Conservation (phyloP, 805 yeast genomes). For the Starmerella potacharoeniae region DNA sequence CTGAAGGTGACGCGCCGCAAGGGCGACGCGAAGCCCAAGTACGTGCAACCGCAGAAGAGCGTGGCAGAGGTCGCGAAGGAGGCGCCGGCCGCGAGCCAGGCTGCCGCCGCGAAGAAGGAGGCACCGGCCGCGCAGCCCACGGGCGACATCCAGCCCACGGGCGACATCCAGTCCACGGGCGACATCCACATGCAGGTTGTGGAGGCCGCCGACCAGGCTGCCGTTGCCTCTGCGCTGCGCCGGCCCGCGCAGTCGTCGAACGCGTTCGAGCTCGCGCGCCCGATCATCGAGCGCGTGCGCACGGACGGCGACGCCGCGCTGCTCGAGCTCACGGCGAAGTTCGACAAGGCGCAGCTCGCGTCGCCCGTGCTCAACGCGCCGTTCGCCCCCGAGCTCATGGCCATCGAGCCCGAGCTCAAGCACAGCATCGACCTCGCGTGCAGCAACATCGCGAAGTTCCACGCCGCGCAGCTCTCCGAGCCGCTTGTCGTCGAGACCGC, state of each 20-base stretch:
- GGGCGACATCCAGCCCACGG: constrained; percentile 15
- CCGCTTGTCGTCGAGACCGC: constrained; percentile 75
- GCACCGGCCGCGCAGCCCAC: neutral
- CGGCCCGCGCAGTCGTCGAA: constrained; percentile 96
- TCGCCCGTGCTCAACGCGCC: constrained; percentile 80
- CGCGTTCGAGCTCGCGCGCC: constrained; percentile 84
- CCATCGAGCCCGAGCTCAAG: constrained; percentile 60
- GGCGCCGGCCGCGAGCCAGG: neutral
- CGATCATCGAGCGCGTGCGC: constrained; percentile 73
- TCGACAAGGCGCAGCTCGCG: constrained; percentile 67
- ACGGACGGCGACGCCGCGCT: constrained; percentile 75
- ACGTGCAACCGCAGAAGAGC: constrained; percentile 25
- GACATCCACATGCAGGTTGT: constrained; percentile 25
- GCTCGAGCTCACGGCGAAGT: constrained; percentile 78
- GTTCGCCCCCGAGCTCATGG: constrained; percentile 65
- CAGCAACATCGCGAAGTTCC: constrained; percentile 81
- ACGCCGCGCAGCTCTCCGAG: constrained; percentile 73
- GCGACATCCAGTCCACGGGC: constrained; percentile 12
- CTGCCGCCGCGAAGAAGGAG: neutral
- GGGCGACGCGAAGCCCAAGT: constrained; percentile 91
- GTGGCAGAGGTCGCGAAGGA: constrained; percentile 1
- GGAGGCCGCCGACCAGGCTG: constrained; percentile 30
- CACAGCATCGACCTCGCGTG: constrained; percentile 82
- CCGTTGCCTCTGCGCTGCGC: constrained; percentile 51
- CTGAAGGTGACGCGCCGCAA: constrained; percentile 81